Evolutionary conservation across 2,329 filamentous ascomycete species (phyloP).

Genomic region (Epicoccum sorghinum): DNA sequence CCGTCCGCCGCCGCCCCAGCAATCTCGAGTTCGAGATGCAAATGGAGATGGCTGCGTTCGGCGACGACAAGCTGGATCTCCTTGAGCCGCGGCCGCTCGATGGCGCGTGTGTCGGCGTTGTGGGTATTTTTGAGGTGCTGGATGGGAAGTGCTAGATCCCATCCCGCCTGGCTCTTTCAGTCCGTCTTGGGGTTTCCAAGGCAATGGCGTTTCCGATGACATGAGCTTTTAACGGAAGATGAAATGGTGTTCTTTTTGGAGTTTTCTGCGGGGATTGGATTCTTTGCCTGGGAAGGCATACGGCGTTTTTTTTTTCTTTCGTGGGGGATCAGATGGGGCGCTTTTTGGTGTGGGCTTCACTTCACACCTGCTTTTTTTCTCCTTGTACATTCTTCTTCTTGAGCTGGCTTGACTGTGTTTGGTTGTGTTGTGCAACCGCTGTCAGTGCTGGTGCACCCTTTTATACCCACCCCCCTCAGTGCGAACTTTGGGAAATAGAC

Average conservation of each 20-base stretch:
- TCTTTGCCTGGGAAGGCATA: background rate
- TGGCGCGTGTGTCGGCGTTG: slow-evolving; percentile 32
- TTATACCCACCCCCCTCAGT: slow-evolving; percentile 14
- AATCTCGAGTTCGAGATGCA: slow-evolving; percentile 45
- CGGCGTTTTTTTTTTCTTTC: no score
- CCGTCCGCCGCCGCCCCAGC: slow-evolving; percentile 41
- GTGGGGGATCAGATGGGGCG: no score
- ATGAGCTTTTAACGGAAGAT: background rate
- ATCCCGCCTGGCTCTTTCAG: no score
- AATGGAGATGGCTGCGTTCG: slow-evolving; percentile 40
- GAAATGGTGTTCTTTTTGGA: slow-evolving; percentile 1
- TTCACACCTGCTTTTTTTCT: background rate
- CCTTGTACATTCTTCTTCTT: slow-evolving; percentile 12
- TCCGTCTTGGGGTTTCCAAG: no score
- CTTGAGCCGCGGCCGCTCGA: slow-evolving; percentile 41
- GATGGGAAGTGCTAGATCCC: slow-evolving; percentile 35
- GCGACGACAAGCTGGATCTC: slow-evolving; percentile 33
- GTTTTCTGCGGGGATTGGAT: background rate
- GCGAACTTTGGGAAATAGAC: slow-evolving; percentile 10
- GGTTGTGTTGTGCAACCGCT: background rate
- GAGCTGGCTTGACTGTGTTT: background rate
- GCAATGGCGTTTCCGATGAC: no score
- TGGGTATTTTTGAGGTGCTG: slow-evolving; percentile 49
- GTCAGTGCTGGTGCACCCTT: background rate
- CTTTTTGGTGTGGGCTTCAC: no score